These are phyloP conservation scores for Gentiana dahurica DNA, from an alignment of 257 asterid species.

Conservation along the genomic window DNA sequence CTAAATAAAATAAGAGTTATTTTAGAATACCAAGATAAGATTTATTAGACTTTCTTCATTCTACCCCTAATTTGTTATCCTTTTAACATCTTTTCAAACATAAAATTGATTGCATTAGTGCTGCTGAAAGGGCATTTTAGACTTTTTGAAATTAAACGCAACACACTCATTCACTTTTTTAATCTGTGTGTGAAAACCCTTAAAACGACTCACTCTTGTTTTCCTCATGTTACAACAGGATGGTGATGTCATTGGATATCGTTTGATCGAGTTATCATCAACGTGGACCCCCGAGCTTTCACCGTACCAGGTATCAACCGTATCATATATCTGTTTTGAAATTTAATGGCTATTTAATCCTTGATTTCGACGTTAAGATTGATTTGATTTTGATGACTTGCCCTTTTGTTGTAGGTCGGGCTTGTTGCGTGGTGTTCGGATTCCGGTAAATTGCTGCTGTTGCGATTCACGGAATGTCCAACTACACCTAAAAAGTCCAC, in stretches of 20 bases:
- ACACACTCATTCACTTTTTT: too few species aligned
- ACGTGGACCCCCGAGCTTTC: constrained; percentile 91
- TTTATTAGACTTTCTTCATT: too few species aligned
- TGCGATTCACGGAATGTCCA: constrained; percentile 59
- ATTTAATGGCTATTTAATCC: background rate
- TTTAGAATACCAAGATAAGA: too few species aligned
- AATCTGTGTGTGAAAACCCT: too few species aligned
- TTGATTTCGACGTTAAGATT: background rate
- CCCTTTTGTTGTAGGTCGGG: constrained; percentile 55
- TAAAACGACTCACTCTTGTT: too few species aligned
- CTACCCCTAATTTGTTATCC: too few species aligned
- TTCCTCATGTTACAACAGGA: constrained; percentile 31
- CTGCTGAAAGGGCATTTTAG: too few species aligned
- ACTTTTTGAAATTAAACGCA: too few species aligned
- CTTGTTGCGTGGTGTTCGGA: constrained; percentile 42
- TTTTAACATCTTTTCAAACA: too few species aligned
- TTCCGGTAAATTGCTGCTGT: constrained; percentile 37
- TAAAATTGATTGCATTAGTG: too few species aligned
- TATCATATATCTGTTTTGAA: constrained; percentile 8
- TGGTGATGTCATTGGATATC: constrained; percentile 87
- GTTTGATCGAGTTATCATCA: constrained; percentile 75
- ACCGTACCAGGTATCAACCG: constrained; percentile 47
- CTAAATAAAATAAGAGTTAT: too few species aligned
- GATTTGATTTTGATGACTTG: background rate
- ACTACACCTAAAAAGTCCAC: constrained; percentile 27